Percentiles rank a stretch among this genome's conserved stretches.
phyloP scores from a whole-genome alignment of 1,139 yeast species.

The Candida sp. region DNA sequence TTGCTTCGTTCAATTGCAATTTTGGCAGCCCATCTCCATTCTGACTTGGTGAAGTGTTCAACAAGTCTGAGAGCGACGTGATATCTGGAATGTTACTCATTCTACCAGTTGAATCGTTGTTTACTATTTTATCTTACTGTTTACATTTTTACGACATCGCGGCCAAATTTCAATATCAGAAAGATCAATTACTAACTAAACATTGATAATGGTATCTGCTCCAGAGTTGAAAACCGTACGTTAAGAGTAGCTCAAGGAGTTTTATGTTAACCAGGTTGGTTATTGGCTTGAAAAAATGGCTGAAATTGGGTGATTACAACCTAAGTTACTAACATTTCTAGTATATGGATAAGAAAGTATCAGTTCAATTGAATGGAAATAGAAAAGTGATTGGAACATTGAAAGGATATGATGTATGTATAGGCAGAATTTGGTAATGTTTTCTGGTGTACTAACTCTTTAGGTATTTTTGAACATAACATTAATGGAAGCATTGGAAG shows the following conservation, averaged over 20 bases:
- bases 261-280: too few relatives aligned
- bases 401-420: conserved; percentile 71
- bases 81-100: conserved; percentile 26
- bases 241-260: conserved; percentile 6
- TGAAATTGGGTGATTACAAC: background rate
- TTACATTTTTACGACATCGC: background rate
- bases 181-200: too few relatives aligned
- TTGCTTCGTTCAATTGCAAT: conserved; percentile 1
- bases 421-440: background rate
- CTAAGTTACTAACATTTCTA: conserved; percentile 25
- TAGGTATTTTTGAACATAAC: conserved; percentile 69
- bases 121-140: too few relatives aligned
- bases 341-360: conserved; percentile 76
- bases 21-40: conserved; percentile 4
- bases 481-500: conserved; percentile 71
- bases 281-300: background rate
- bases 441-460: conserved; percentile 13
- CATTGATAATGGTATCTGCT: conserved; percentile 50
- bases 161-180: background rate
- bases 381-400: conserved; percentile 70
- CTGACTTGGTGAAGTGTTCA: conserved; percentile 18
- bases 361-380: conserved; percentile 70
- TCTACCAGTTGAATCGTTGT: background rate
- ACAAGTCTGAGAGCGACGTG: conserved; percentile 24
- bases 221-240: conserved; percentile 56